Evolutionary conservation across 2,329 filamentous ascomycete genomes (phyloP).

Genomic region (Dothideomycetidae sp.): DNA sequence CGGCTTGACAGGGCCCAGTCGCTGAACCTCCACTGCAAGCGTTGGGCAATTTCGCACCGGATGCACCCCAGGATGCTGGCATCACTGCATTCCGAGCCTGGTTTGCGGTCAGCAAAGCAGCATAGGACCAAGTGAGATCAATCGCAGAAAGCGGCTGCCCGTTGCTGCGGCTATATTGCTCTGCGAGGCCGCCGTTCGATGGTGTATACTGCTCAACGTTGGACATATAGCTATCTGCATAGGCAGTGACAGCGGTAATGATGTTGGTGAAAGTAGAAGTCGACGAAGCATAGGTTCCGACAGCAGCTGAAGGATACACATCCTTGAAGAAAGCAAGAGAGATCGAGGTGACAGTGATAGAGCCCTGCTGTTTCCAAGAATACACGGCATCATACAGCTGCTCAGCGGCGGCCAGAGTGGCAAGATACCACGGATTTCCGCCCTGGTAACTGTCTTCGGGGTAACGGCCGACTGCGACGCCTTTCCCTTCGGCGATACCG

Average conservation of each 20-base stretch:
- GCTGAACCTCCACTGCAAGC: constrained; percentile 17
- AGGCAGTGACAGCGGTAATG: constrained; percentile 45
- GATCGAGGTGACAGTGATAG: constrained; percentile 47
- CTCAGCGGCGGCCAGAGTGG: constrained; percentile 63
- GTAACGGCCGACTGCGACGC: constrained; percentile 34
- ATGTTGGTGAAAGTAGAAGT: constrained; percentile 29
- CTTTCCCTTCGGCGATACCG: constrained; percentile 44
- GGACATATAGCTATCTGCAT: constrained; percentile 44
- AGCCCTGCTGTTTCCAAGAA: constrained; percentile 51
- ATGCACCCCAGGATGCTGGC: constrained; percentile 42
- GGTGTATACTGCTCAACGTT: constrained; percentile 34
- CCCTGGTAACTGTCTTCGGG: constrained; percentile 54
- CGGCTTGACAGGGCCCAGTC: constrained; percentile 17
- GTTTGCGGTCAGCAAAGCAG: constrained; percentile 50
- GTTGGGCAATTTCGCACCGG: constrained; percentile 20
- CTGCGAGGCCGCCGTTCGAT: constrained; percentile 48
- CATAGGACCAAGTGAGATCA: constrained; percentile 62
- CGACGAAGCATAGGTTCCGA: constrained; percentile 48
- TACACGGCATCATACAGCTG: constrained; percentile 64
- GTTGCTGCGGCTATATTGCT: constrained; percentile 46
- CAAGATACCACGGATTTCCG: constrained; percentile 57
- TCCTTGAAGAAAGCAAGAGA: constrained; percentile 61
- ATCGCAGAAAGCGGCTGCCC: constrained; percentile 44
- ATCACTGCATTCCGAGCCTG: constrained; percentile 42
- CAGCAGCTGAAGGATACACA: constrained; percentile 41